Base-by-base conservation (phyloP, 345 rosid species). In the Boechera divaricarpa region DNA sequence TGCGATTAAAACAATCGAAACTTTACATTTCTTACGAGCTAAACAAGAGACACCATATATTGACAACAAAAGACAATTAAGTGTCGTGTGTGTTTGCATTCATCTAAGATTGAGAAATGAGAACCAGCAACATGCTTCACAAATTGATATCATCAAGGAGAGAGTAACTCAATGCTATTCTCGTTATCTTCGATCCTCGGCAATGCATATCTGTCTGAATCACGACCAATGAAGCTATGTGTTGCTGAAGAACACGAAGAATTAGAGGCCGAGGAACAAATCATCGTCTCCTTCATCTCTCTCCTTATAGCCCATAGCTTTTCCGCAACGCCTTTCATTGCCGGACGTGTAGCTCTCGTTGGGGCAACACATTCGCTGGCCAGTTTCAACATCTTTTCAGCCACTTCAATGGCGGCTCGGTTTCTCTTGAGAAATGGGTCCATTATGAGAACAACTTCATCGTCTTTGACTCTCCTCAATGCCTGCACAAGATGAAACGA, bases 261-360 rank as follows among this genome's bases (percentile, higher is more conserved):
- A 70, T 84, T 52, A 24, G 86, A 79, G 7, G 87, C 28, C 7
- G 85, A 72, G 61, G 87, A 72, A 42, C 78, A 38, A 8, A 76
- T 7, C 44, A 74, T 38, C 9, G 52, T 82, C 58, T 89, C 93
- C 69, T 82, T 84, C 41, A 81, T 79, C 24, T 87, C 87, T 82
- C 81, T 92, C 32, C 98, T 86, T 26, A 87, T 82, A 49, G 56
- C 84, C 98, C 98, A 94, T 39, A 94, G 75, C 29, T 78, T 82
- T 74, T 94, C 97, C 0, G 67, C 97, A 48, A 95, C 87, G 44
- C 47, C 79, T 79, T 86, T 87, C 98, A 94, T 94, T 75, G 86
- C 57, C 4, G 98, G 98, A 36, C 98, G 86, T 41, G 89, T 79
- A 42, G 72, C 84, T 85, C 85, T 89, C 2, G 80, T 33, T 5